These are phyloP conservation scores for Brassica nigra DNA, from an alignment of 345 rosid genomes.

Conservation along the genomic window DNA sequence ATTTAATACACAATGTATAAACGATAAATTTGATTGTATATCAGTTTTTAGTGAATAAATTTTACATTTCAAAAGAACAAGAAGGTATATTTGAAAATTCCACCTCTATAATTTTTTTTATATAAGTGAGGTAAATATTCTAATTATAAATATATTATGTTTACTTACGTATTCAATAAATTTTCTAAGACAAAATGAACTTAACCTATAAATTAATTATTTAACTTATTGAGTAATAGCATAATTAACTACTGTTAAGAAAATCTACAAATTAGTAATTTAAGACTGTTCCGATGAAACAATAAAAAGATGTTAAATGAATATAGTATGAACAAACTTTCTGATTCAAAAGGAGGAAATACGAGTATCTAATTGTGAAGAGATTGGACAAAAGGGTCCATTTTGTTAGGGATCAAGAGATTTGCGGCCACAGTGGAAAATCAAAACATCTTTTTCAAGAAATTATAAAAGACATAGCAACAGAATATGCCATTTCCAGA, in stretches of 20 bases:
- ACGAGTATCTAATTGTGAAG: slow-evolving; percentile 7
- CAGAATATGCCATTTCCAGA: slow-evolving; percentile 35
- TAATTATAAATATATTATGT: no score
- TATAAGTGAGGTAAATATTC: background rate
- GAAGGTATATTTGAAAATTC: background rate
- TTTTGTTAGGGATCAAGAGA: slow-evolving; percentile 30
- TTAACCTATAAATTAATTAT: background rate
- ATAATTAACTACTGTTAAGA: background rate
- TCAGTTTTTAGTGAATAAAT: background rate
- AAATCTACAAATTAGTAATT: background rate
- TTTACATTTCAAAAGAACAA: background rate
- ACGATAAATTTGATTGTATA: no score
- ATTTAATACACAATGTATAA: background rate
- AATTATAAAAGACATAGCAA: slow-evolving; percentile 27
- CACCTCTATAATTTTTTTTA: no score
- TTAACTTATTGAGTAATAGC: background rate
- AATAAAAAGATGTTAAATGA: background rate
- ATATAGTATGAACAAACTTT: slow-evolving; percentile 5
- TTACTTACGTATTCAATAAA: background rate
- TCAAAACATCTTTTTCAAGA: slow-evolving; percentile 26
- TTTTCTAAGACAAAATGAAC: background rate
- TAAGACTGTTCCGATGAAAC: background rate
- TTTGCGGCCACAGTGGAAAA: slow-evolving; percentile 24
- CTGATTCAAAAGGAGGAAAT: slow-evolving; percentile 4
- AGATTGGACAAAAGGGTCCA: slow-evolving; percentile 29